phyloP scores from a whole-genome alignment of 2,329 filamentous ascomycete genomes.

The Ophiocordyceps sinensis region DNA sequence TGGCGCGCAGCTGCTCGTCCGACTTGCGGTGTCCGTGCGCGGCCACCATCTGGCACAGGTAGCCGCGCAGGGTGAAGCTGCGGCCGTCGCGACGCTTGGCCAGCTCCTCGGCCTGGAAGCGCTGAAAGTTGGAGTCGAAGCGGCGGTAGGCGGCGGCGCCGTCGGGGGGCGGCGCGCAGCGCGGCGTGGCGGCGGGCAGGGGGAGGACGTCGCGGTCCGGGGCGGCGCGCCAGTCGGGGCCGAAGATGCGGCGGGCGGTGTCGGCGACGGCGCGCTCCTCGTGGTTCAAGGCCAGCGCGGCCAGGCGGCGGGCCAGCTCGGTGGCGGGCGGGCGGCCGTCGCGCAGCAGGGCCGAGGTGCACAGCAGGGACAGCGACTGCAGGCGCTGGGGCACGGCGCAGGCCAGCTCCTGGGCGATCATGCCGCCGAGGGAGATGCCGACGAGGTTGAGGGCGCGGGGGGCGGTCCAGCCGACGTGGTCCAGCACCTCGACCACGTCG shows the following conservation, averaged over 20 bases:
- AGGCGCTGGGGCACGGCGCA: slow-evolving; percentile 36
- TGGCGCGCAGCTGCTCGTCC: slow-evolving; percentile 42
- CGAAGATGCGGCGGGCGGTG: slow-evolving; percentile 53
- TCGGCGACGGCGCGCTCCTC: slow-evolving; percentile 51
- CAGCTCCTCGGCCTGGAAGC: slow-evolving; percentile 68
- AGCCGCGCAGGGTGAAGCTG: slow-evolving; percentile 50
- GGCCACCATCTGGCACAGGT: slow-evolving; percentile 64
- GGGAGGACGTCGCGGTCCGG: slow-evolving; percentile 46
- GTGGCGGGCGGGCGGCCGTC: slow-evolving; percentile 48
- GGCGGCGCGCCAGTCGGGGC: slow-evolving; percentile 41
- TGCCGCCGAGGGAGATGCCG: slow-evolving; percentile 76
- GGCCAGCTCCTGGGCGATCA: slow-evolving; percentile 78
- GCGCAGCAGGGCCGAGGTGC: slow-evolving; percentile 45
- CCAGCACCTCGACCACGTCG: slow-evolving; percentile 56
- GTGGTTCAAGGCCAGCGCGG: slow-evolving; percentile 53
- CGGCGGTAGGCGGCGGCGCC: slow-evolving; percentile 22
- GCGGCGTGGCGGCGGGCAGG: slow-evolving; percentile 23
- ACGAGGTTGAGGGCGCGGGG: slow-evolving; percentile 46
- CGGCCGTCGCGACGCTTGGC: slow-evolving; percentile 49
- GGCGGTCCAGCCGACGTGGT: slow-evolving; percentile 53
- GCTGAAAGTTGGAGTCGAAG: slow-evolving; percentile 67
- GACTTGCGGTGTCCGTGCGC: slow-evolving; percentile 70
- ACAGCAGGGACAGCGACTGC: slow-evolving; percentile 42
- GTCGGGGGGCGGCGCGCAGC: slow-evolving; percentile 16
- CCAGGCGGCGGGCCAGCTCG: slow-evolving; percentile 44